Evolutionary conservation across 164 flowering plant genomes (phyloP), one percentile per base, ranked within the genome.

Genomic region (Houttuynia cordata): DNA sequence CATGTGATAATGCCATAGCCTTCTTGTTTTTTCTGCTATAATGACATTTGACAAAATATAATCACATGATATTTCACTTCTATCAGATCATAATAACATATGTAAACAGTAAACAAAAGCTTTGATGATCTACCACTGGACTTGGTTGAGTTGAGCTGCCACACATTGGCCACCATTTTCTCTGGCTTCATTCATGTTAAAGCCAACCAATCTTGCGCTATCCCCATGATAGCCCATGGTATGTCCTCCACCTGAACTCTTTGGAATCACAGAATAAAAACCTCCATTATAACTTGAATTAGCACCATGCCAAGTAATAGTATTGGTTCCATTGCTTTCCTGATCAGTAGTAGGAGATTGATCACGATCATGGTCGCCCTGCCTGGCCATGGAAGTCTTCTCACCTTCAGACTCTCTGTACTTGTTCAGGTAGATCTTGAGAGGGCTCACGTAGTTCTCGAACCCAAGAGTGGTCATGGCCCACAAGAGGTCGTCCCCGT

Each of bases 401-500:
- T 73, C 81, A 34, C 70, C 78, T 24, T 78, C 78, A 10, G 66
- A 54, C 62, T 76, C 80, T 22, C 77, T 67, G 42, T 75, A 75
- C 62, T 55, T 75, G 71, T 71, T 75, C 18, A 78, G 71, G 58
- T 75, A 71, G 23, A 57, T 54, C 69, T 75, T 78, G 62, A 75
- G 60, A 13, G 79, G 69, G 6, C 63, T 72, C 8, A 78, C 75
- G n/a, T 78, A 78, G 51, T 73, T 73, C 45, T 78, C 75, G 47
- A 78, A 78, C 8, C 81, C 81, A 1, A 78, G 73, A 1, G 79
- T 75, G 0, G 76, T 73, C 81, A 75, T 78, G 19, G 81, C 81
- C 79, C 81, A 78, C 55, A 78, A 40, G 12, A 77, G 75, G 51
- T 77, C 80, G 15, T 77, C 80, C 0, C 80, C 78, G 25, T 73